Evolutionary conservation across 2,329 filamentous ascomycete genomes (phyloP).

Genomic region (Byssothecium circinans): DNA sequence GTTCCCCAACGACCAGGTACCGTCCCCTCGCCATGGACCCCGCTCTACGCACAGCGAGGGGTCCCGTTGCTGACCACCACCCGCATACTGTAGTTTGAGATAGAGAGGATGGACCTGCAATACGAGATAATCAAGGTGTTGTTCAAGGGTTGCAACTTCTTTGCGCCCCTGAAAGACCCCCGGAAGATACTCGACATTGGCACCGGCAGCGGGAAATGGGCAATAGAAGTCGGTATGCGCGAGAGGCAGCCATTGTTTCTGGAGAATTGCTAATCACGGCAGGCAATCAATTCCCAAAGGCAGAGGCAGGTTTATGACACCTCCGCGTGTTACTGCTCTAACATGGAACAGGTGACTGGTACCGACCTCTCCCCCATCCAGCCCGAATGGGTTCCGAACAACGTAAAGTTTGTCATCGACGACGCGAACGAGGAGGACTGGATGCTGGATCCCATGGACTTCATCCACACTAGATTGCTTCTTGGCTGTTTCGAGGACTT

Average conservation of each 20-base stretch:
- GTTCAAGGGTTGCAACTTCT: slow-evolving; percentile 38
- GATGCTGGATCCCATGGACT: slow-evolving; percentile 60
- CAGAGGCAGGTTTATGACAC: slow-evolving; percentile 28
- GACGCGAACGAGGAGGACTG: slow-evolving; percentile 64
- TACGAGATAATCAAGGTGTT: slow-evolving; percentile 43
- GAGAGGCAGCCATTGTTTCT: not conserved
- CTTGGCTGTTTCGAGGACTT: slow-evolving; percentile 61
- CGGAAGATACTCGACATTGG: slow-evolving; percentile 46
- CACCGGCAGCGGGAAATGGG: slow-evolving; percentile 48
- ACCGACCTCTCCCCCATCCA: slow-evolving; percentile 48
- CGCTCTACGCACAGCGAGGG: not conserved
- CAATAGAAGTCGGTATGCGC: slow-evolving; percentile 44
- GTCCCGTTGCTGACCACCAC: slow-evolving; percentile 14
- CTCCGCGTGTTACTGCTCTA: slow-evolving; percentile 13
- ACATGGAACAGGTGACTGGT: slow-evolving; percentile 39
- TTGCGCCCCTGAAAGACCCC: slow-evolving; percentile 44
- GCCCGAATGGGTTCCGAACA: slow-evolving; percentile 60
- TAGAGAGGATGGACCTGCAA: slow-evolving; percentile 43
- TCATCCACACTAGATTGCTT: slow-evolving; percentile 62
- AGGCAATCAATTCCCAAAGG: slow-evolving; percentile 39
- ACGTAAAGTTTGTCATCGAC: slow-evolving; percentile 74
- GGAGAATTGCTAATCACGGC: slow-evolving; percentile 19
- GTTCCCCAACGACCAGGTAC: slow-evolving; percentile 45
- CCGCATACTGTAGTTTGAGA: slow-evolving; percentile 34
- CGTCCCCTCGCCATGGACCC: slow-evolving; percentile 1